phyloP scores from a whole-genome alignment of 1,284 basidiomycete genomes.

The Wolfiporia cocos region DNA sequence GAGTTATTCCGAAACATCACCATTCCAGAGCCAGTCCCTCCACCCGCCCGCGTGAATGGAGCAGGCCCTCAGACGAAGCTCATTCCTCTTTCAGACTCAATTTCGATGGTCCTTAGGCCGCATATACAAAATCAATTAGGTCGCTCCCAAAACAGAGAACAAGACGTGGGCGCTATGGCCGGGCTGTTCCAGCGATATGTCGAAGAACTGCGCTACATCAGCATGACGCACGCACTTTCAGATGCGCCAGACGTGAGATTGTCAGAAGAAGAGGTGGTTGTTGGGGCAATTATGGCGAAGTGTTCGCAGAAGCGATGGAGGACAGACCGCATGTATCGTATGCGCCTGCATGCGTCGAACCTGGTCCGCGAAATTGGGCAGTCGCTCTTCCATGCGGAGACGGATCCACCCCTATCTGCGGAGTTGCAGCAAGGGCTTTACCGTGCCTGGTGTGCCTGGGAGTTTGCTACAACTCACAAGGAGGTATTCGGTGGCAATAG shows the following conservation, averaged over 20 bases:
- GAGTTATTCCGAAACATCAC: constrained; percentile 57
- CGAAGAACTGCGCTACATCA: constrained; percentile 64
- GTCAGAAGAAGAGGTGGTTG: constrained; percentile 66
- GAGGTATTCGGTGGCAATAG: constrained; percentile 55
- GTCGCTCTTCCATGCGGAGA: constrained; percentile 36
- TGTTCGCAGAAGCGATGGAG: constrained; percentile 51
- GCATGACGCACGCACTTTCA: constrained; percentile 61
- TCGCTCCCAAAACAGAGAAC: constrained; percentile 25
- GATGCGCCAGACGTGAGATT: constrained; percentile 48
- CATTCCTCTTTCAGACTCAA: constrained; percentile 36
- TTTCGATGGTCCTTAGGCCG: constrained; percentile 38
- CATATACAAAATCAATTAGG: constrained; percentile 33
- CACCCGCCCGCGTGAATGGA: too few relatives aligned
- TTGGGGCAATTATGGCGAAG: constrained; percentile 67
- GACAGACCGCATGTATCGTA: constrained; percentile 51
- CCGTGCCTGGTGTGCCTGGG: constrained; percentile 61
- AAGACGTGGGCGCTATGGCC: constrained; percentile 28
- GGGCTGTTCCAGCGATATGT: constrained; percentile 45
- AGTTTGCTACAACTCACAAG: constrained; percentile 37
- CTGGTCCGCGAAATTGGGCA: constrained; percentile 48
- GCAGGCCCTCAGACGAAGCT: constrained; percentile 9
- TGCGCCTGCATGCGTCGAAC: constrained; percentile 51
- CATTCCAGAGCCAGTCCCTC: constrained; percentile 34
- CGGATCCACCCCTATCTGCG: constrained; percentile 19
- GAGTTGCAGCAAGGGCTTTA: constrained; percentile 39